phyloP scores from a whole-genome alignment of 306 rosid species.

The Vigna hirtella region DNA sequence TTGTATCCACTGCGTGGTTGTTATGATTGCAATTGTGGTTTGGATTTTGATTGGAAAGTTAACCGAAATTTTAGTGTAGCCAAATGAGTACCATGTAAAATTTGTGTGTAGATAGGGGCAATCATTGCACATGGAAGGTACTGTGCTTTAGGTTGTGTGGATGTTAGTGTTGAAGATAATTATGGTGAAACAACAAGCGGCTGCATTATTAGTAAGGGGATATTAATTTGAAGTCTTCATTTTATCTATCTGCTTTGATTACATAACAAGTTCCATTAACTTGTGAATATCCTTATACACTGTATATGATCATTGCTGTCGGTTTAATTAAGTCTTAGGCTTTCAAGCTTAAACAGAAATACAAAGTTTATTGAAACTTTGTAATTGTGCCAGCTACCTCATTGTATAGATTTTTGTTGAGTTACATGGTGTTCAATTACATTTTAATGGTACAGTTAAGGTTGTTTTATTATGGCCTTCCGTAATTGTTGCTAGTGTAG shows the following conservation, averaged over 20 bases:
- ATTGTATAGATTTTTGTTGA: neutral
- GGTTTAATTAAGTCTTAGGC: neutral
- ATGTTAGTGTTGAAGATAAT: conserved; percentile 3
- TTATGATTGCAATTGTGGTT: neutral
- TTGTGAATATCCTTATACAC: neutral
- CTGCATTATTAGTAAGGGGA: conserved; percentile 4
- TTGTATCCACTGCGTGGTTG: neutral
- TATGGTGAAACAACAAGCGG: neutral
- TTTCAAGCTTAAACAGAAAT: neutral
- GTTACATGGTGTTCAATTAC: neutral
- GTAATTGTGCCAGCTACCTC: neutral
- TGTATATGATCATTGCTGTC: neutral
- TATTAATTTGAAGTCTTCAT: neutral
- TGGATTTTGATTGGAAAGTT: neutral
- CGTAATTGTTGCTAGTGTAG: conserved; percentile 11
- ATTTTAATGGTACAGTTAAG: neutral
- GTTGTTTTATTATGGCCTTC: conserved; percentile 3
- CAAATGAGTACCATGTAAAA: neutral
- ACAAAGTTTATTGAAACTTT: neutral
- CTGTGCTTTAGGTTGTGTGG: neutral
- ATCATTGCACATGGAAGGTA: neutral
- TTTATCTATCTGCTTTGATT: conserved; percentile 16
- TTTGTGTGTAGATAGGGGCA: neutral
- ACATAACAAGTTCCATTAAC: neutral
- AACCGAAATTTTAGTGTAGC: neutral